phyloP scores from a whole-genome alignment of 2,329 filamentous ascomycete species.

The Aotearoamyces nothofagi region DNA sequence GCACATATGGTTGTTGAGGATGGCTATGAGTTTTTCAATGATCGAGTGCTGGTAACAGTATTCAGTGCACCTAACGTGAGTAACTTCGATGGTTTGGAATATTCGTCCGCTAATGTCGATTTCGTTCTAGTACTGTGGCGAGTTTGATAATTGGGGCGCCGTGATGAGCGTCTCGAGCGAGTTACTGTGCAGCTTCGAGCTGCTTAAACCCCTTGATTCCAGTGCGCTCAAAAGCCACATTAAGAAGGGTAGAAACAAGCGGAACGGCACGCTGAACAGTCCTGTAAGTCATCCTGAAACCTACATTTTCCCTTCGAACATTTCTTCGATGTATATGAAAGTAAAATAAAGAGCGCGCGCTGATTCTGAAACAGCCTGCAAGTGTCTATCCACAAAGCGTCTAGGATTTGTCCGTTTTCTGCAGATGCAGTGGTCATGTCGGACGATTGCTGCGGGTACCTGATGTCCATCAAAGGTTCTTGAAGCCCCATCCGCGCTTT shows the following conservation, averaged over 20 bases:
- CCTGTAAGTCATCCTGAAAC: slow-evolving; percentile 26
- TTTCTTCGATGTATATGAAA: not conserved
- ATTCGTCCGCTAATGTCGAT: slow-evolving; percentile 1
- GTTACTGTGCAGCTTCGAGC: slow-evolving; percentile 89
- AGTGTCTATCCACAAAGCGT: slow-evolving; percentile 6
- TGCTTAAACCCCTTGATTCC: slow-evolving; percentile 90
- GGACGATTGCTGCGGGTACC: not conserved
- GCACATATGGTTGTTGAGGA: slow-evolving; percentile 99
- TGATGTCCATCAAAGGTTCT: too few relatives aligned
- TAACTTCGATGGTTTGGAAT: slow-evolving; percentile 12
- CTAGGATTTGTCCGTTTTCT: slow-evolving; percentile 1
- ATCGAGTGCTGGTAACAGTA: slow-evolving; percentile 86
- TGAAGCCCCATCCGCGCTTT: too few relatives aligned
- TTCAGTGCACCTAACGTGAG: slow-evolving; percentile 95
- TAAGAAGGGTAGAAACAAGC: slow-evolving; percentile 91
- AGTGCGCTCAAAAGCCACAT: slow-evolving; percentile 96
- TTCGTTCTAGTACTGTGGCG: slow-evolving; percentile 67
- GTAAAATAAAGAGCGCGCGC: too few relatives aligned
- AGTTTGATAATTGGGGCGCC: slow-evolving; percentile 98
- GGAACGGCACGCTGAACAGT: slow-evolving; percentile 90
- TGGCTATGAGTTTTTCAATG: slow-evolving; percentile 97
- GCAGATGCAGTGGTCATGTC: not conserved
- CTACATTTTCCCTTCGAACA: not conserved
- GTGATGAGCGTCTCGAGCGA: slow-evolving; percentile 96
- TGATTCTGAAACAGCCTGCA: slow-evolving; percentile 5